A percentile compares a stretch with the other conserved stretches of the same genome.
These are phyloP conservation scores for Dalbergia oliveri DNA, from an alignment of 306 rosid genomes.

Conservation along the genomic window DNA sequence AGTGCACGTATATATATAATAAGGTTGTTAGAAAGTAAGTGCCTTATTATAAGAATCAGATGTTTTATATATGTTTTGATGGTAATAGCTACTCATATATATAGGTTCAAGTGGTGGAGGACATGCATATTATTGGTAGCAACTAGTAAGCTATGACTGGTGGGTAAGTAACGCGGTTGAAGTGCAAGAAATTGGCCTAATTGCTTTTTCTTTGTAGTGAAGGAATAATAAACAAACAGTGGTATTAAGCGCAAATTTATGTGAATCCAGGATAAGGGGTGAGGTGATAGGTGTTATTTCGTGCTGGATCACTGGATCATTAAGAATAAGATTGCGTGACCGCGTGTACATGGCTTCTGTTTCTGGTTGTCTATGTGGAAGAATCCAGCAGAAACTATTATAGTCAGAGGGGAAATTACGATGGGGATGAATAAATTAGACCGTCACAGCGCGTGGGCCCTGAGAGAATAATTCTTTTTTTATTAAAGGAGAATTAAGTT, in stretches of 20 bases:
- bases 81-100: background rate
- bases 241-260: background rate
- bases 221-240: background rate
- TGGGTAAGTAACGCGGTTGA: background rate
- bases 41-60: background rate
- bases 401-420: background rate
- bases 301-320: background rate
- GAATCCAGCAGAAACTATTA: background rate
- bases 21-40: background rate
- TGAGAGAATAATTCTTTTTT: background rate
- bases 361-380: constrained; percentile 19
- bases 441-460: background rate
- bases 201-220: constrained; percentile 26
- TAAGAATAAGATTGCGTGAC: constrained; percentile 28
- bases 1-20: background rate
- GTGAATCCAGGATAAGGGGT: background rate
- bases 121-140: background rate
- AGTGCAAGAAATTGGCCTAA: background rate
- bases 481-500: no score
- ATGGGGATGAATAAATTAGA: background rate
- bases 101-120: no score
- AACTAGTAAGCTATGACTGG: background rate
- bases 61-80: background rate
- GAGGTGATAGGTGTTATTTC: background rate
- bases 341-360: constrained; percentile 8